These are phyloP conservation scores for Aurinia saxatilis DNA, from an alignment of 345 rosid species.

Conservation along the genomic window DNA sequence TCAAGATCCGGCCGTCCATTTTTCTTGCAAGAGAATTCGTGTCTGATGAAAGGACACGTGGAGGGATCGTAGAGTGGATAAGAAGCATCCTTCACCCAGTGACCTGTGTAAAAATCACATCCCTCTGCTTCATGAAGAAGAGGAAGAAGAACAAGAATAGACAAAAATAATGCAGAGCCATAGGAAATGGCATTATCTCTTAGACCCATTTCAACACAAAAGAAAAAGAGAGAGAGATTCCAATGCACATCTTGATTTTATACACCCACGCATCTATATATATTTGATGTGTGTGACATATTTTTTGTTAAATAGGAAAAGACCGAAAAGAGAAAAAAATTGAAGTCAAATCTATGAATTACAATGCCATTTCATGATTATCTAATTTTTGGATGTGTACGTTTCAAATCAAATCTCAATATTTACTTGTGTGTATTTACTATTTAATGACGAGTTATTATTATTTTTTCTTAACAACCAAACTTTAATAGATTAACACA, in stretches of 20 bases:
- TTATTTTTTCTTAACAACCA: too few relatives aligned
- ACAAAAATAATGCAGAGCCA: constrained; percentile 2
- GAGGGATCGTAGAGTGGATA: constrained; percentile 57
- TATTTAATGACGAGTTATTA: neutral
- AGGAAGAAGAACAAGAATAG: constrained; percentile 18
- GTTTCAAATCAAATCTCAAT: neutral
- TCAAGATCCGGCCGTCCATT: constrained; percentile 70
- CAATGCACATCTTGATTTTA: constrained; percentile 20
- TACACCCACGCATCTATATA: constrained; percentile 21
- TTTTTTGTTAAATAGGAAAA: neutral
- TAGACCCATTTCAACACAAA: constrained; percentile 23
- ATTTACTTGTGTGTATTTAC: neutral
- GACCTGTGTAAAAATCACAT: constrained; percentile 58
- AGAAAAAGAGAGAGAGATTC: constrained; percentile 17
- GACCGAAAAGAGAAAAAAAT: too few relatives aligned
- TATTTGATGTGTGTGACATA: neutral
- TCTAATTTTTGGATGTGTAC: neutral
- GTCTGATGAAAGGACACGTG: constrained; percentile 60
- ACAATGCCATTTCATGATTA: neutral
- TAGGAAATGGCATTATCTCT: constrained; percentile 4
- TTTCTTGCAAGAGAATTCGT: constrained; percentile 50
- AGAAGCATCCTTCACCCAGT: constrained; percentile 60
- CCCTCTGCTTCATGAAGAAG: constrained; percentile 1
- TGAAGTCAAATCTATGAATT: constrained; percentile 12
- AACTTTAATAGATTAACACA: too few relatives aligned